Evolutionary conservation across 208 protist species (phyloP), one percentile per base, ranked within the genome.

Genomic region (Leishmania arabica): DNA sequence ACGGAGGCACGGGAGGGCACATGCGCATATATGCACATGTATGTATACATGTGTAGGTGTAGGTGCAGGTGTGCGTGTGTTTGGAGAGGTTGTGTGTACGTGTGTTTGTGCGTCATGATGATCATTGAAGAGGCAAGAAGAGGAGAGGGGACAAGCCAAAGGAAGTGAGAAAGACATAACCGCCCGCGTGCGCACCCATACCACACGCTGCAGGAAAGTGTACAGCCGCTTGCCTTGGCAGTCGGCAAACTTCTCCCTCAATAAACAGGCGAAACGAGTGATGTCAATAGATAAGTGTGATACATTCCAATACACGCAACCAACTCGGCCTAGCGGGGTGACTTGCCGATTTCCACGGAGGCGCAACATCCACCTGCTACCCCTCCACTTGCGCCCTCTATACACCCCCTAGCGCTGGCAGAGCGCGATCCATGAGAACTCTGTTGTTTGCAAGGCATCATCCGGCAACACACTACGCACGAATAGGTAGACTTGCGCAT

Each of bases 81-180:
- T 49, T 11, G 45, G 8, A 11, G 45, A 49, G 45, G 9, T 49
- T 49, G 45, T n/a, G 17, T 42, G 19, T 62, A 58, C 47, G 15
- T 75, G 40, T 49, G 64, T 58, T 51, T 24, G 31, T 37, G 60
- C 17, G 27, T 37, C 60, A 3, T 3, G 9, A 54, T 54, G 15
- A 21, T 27, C 77, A 69, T 68, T 56, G 27, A 56, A 75, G 58
- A 83, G n/a, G 77, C 51, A 31, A 15, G 56, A 21, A 45, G 69
- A 77, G 19, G 56, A 65, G 64, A 34, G 70, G 53, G 21, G 27
- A 13, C 21, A 54, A 3, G 27, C n/a, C 7, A 74, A 74, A 37
- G 45, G 11, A 74, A 27, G 27, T 17, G 45, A 34, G 70, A 34
- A 27, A 37, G 27, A 37, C 45, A 54, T 74, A 31, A 17, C 4